These are phyloP conservation scores for Termitomyces sp. DNA, from an alignment of 768 basidiomycete species.

Conservation along the genomic window DNA sequence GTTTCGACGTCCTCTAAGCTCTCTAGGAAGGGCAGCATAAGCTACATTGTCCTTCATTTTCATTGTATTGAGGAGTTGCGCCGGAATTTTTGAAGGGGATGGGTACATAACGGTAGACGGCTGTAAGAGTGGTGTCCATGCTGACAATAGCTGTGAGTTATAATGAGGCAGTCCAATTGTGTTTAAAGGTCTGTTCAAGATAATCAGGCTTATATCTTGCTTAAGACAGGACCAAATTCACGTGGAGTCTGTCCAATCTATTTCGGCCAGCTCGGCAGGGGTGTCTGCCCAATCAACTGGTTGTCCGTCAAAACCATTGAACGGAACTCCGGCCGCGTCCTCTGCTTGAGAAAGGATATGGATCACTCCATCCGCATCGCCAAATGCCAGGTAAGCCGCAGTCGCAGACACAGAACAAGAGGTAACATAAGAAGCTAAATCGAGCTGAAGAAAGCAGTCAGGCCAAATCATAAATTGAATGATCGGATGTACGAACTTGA, in stretches of 20 bases:
- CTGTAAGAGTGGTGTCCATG: slow-evolving; percentile 45
- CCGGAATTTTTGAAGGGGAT: slow-evolving; percentile 73
- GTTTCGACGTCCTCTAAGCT: slow-evolving; percentile 80
- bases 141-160: slow-evolving; percentile 65
- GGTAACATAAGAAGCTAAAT: slow-evolving; percentile 69
- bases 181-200: slow-evolving; percentile 67
- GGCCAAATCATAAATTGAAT: not conserved
- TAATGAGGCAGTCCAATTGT: slow-evolving; percentile 87
- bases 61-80: slow-evolving; percentile 70
- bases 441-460: slow-evolving; percentile 39
- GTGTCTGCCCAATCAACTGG: slow-evolving; percentile 81
- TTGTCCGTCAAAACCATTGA: slow-evolving; percentile 88
- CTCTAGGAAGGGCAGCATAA: slow-evolving; percentile 84
- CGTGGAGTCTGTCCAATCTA: slow-evolving; percentile 84
- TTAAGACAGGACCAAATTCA: slow-evolving; percentile 27
- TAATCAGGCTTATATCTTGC: not conserved
- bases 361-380: slow-evolving; percentile 79
- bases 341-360: slow-evolving; percentile 76
- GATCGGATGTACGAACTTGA: slow-evolving; percentile 51
- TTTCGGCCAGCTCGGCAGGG: slow-evolving; percentile 58
- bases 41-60: slow-evolving; percentile 86
- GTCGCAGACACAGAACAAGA: slow-evolving; percentile 79
- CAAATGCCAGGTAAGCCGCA: slow-evolving; percentile 89
- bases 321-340: slow-evolving; percentile 55
- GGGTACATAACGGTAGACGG: slow-evolving; percentile 46